Base-by-base conservation (phyloP, 169 alveolate species). In the Theileria sp. region DNA sequence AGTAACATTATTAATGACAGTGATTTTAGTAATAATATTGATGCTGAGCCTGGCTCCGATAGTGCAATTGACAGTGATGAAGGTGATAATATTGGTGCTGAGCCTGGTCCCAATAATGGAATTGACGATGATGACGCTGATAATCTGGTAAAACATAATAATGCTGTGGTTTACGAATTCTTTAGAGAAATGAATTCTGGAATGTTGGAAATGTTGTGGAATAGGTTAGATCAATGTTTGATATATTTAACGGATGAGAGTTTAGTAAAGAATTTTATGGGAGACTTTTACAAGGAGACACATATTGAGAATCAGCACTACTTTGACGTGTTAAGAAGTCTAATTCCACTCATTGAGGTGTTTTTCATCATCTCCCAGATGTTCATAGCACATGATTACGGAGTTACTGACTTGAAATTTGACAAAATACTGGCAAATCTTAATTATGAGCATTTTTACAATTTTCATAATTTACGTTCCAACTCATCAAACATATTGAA, bases 341-440 rank as follows among this genome's bases (percentile, higher is more conserved):
- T 82, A 65, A 74, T 82, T 38, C 88, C 88, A 7, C 61, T 82
- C 26, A 75, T 82, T 25, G 88, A 75, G 69, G 88, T 76, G 17
- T 75, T 70, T 49, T 34, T 82, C 77, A 38, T 32, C 38, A 75
- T 82, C 28, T 70, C 86, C 26, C 84, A 77, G 68, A 26, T 64
- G 25, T 34, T 73, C 15, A 73, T 82, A 21, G 79, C 88, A 30
- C 60, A 58, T 23, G 88, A 82, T 49, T 82, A 82, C 72, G 17
- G 26, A 13, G 30, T 76, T 32, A 61, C 75, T 10, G 80, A 68
- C 56, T 21, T 76, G 28, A 70, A 82, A 49, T 50, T 82, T 9
- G 81, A 76, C 15, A 72, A 38, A 17, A 64, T 77, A 12, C 38
- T 82, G 74, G 75, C 88, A 21, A 34, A 72, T 44, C 58, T 82